Percentiles rank a stretch among this genome's conserved stretches.
These are phyloP conservation scores for Pseudonitzschia multiseries DNA, from an alignment of 108 stramenopile species.

Conservation along the genomic window DNA sequence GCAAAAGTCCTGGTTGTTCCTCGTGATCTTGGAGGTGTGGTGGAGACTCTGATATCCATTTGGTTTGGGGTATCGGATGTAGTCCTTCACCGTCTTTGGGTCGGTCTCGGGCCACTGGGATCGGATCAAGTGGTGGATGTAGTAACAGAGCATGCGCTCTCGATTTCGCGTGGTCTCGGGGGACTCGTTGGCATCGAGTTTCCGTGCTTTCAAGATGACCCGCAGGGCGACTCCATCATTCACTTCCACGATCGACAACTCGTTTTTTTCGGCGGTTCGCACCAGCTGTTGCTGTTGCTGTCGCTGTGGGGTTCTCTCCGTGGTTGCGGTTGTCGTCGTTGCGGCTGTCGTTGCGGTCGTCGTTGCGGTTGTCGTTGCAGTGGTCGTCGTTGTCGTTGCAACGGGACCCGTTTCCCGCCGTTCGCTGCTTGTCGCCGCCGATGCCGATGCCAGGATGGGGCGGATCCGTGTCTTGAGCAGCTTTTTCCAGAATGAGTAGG, in stretches of 20 bases:
- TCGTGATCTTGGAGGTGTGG: constrained; percentile 65
- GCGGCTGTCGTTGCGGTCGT: too few species aligned
- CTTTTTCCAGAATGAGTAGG: constrained; percentile 74
- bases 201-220: constrained; percentile 57
- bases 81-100: constrained; percentile 71
- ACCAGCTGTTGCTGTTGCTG: constrained; percentile 11
- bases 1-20: constrained; percentile 58
- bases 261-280: neutral
- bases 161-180: constrained; percentile 46
- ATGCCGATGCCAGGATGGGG: neutral
- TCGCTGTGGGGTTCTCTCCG: too few species aligned
- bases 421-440: neutral
- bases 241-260: constrained; percentile 39
- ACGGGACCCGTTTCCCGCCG: neutral
- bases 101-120: constrained; percentile 60
- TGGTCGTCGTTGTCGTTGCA: too few species aligned
- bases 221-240: constrained; percentile 75
- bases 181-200: constrained; percentile 35
- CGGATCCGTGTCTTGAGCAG: constrained; percentile 27
- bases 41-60: constrained; percentile 94
- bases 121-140: constrained; percentile 56
- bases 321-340: too few species aligned
- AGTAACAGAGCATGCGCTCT: constrained; percentile 74
- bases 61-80: constrained; percentile 79
- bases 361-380: too few species aligned